Conservation (phyloP, 768 basidiomycete species). For the Glaciozyma antarctica region DNA sequence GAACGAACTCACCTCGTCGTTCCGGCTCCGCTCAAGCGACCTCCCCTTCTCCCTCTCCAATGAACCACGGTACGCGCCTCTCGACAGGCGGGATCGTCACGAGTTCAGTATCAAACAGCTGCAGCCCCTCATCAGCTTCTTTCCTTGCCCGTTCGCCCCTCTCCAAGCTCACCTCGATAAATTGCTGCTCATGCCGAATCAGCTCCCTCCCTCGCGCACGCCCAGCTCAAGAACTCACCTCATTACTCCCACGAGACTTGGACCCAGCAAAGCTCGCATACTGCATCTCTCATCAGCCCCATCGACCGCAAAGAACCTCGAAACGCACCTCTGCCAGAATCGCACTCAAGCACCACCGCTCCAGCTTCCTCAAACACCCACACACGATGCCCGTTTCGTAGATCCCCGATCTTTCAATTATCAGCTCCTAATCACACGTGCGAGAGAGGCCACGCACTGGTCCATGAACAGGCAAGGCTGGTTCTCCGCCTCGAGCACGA, state of each 20-base stretch:
- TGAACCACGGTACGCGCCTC: not conserved
- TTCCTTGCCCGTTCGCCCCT: not conserved
- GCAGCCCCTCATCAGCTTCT: not conserved
- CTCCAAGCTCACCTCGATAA: not conserved
- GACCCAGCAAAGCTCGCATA: conserved; percentile 1
- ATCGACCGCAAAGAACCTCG: not conserved
- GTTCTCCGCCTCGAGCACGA: not conserved
- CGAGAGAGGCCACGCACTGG: not conserved
- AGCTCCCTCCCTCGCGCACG: not conserved
- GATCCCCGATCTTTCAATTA: not conserved
- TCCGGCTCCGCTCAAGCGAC: too few species aligned
- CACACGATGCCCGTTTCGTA: not conserved
- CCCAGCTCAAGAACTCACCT: not conserved
- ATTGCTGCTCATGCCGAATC: not conserved
- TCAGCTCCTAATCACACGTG: not conserved
- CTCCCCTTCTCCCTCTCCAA: too few species aligned
- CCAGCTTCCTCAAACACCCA: not conserved
- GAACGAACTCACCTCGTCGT: too few species aligned
- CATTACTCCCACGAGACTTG: not conserved
- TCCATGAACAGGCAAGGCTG: conserved; percentile 1
- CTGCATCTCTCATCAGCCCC: not conserved
- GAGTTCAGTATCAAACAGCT: conserved; percentile 1
- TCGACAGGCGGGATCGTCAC: not conserved
- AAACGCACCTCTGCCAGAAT: conserved; percentile 1
- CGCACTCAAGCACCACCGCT: not conserved